Conservation (phyloP, 192 early-diverging fungal genomes). For the Powellomyces hirtus region DNA sequence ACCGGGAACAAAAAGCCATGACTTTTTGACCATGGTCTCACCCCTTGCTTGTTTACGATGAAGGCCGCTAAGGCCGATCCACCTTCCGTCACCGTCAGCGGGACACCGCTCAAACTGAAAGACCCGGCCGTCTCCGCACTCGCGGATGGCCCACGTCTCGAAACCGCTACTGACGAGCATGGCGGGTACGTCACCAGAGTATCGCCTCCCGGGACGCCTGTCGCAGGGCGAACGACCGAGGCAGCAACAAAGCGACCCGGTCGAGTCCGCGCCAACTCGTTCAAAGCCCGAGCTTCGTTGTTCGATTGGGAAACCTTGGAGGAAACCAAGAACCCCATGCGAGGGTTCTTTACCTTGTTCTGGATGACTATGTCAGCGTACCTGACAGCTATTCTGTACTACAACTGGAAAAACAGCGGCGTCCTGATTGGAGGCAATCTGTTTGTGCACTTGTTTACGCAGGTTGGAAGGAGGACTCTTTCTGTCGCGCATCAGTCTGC, state of each 20-base stretch:
- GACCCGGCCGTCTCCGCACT: slow-evolving; percentile 2
- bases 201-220: background rate
- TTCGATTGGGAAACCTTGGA: slow-evolving; percentile 36
- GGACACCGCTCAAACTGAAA: no score
- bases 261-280: slow-evolving; percentile 20
- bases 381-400: slow-evolving; percentile 58
- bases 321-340: slow-evolving; percentile 38
- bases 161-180: background rate
- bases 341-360: slow-evolving; percentile 80
- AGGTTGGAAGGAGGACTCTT: slow-evolving; percentile 6
- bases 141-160: slow-evolving; percentile 14
- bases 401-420: slow-evolving; percentile 57
- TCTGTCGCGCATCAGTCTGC: background rate
- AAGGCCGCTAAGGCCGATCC: no score
- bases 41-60: no score
- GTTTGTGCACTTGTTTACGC: slow-evolving; percentile 48
- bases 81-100: no score
- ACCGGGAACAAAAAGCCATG: no score
- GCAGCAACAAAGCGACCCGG: background rate
- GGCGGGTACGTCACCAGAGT: slow-evolving; percentile 19
- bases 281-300: slow-evolving; percentile 30
- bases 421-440: slow-evolving; percentile 46
- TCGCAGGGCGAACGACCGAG: background rate
- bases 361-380: slow-evolving; percentile 79
- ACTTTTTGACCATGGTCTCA: no score